These are phyloP conservation scores for Pyrenophora tritici-repentis DNA, from an alignment of 2,329 filamentous ascomycete species.

Conservation along the genomic window DNA sequence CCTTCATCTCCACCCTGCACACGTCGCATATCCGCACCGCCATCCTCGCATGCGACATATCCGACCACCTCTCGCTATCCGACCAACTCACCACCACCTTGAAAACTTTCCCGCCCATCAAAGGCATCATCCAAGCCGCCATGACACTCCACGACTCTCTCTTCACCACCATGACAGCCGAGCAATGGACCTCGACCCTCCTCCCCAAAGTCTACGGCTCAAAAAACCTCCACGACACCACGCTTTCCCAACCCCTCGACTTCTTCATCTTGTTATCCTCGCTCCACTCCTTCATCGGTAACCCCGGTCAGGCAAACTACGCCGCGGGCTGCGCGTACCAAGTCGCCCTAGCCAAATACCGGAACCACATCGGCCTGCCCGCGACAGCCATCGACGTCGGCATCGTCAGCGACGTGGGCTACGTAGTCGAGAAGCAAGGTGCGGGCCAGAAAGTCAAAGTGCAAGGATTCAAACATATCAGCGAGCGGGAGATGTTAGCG, in stretches of 20 bases:
- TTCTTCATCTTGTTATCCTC: slow-evolving; percentile 34
- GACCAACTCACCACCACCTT: background rate
- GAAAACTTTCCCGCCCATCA: slow-evolving; percentile 13
- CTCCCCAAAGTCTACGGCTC: slow-evolving; percentile 43
- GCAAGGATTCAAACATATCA: slow-evolving; percentile 14
- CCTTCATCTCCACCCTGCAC: slow-evolving; percentile 9
- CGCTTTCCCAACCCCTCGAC: slow-evolving; percentile 11
- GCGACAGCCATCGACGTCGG: slow-evolving; percentile 23
- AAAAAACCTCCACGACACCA: slow-evolving; percentile 30
- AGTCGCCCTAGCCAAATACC: slow-evolving; percentile 25
- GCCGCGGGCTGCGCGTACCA: slow-evolving; percentile 28
- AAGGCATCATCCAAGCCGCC: slow-evolving; percentile 22
- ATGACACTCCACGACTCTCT: slow-evolving; percentile 23
- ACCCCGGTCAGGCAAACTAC: slow-evolving; percentile 32
- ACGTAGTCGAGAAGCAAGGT: slow-evolving; percentile 19
- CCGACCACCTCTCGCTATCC: slow-evolving; percentile 2
- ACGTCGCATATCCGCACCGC: slow-evolving; percentile 1
- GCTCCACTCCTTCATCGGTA: slow-evolving; percentile 24
- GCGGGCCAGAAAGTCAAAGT: slow-evolving; percentile 10
- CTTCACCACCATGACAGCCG: slow-evolving; percentile 18
- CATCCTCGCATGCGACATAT: slow-evolving; percentile 15
- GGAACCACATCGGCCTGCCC: slow-evolving; percentile 1
- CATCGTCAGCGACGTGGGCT: slow-evolving; percentile 19
- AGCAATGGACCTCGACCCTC: slow-evolving; percentile 15
- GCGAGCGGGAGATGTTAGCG: slow-evolving; percentile 14